These are phyloP conservation scores for Colletotrichum sublineola DNA, from an alignment of 2,329 filamentous ascomycete genomes.

Conservation along the genomic window DNA sequence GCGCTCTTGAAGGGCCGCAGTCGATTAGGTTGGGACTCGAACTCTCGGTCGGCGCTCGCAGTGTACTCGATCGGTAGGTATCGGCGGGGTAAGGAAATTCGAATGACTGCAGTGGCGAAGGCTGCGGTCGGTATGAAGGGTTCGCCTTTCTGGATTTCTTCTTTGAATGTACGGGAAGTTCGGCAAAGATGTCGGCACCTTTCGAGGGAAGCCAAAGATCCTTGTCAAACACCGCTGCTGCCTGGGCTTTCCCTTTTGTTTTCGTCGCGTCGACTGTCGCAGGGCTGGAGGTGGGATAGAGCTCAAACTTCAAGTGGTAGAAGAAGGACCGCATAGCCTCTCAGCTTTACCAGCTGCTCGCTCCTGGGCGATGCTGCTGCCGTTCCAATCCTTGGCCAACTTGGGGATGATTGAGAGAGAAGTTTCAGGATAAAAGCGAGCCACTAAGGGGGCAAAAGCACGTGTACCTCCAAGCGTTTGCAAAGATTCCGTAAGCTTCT, in stretches of 20 bases:
- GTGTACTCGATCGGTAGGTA: slow-evolving; percentile 21
- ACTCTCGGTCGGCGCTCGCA: neutral
- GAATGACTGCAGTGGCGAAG: slow-evolving; percentile 38
- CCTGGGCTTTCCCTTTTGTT: slow-evolving; percentile 22
- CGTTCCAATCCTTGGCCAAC: neutral
- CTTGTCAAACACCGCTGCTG: slow-evolving; percentile 34
- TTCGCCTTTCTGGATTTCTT: slow-evolving; percentile 38
- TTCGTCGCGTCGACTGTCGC: slow-evolving; percentile 33
- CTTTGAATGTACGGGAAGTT: slow-evolving; percentile 65
- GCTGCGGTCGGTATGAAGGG: slow-evolving; percentile 26
- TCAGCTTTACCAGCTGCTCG: slow-evolving; percentile 21
- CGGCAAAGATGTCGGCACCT: slow-evolving; percentile 66
- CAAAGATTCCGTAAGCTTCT: slow-evolving; percentile 5
- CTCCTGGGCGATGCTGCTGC: neutral
- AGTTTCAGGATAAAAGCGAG: neutral
- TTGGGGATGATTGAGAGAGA: neutral
- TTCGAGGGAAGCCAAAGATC: slow-evolving; percentile 65
- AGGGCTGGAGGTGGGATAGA: slow-evolving; percentile 65
- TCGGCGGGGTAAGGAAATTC: slow-evolving; percentile 34
- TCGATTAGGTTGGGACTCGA: slow-evolving; percentile 59
- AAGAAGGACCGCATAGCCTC: slow-evolving; percentile 71
- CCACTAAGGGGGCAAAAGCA: slow-evolving; percentile 44
- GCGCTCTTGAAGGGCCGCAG: slow-evolving; percentile 60
- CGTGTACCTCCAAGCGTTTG: neutral
- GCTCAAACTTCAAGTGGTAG: slow-evolving; percentile 76